A percentile compares a stretch with the other conserved stretches of the same genome.
Evolutionary conservation across 2,329 filamentous ascomycete genomes (phyloP).

Genomic region (Arthrobotrys iridis): DNA sequence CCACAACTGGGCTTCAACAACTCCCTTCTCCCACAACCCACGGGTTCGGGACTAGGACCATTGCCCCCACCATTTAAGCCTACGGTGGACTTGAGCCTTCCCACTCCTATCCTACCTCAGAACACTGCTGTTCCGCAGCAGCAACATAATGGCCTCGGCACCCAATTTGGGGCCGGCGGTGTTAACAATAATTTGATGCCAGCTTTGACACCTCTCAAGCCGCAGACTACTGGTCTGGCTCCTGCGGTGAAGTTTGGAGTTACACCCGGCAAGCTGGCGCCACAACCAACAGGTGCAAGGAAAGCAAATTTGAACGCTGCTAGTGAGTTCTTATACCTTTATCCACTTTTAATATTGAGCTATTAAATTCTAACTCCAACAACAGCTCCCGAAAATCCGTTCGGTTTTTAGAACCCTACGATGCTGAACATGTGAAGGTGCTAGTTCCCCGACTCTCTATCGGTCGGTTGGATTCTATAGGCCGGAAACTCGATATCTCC

Average conservation of each 20-base stretch:
- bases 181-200: conserved; percentile 69
- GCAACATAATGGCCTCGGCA: conserved; percentile 64
- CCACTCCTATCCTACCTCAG: conserved; percentile 64
- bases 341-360: conserved; percentile 21
- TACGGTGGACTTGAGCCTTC: conserved; percentile 65
- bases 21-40: conserved; percentile 62
- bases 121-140: conserved; percentile 61
- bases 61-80: conserved; percentile 69
- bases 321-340: conserved; percentile 74
- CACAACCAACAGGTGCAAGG: conserved; percentile 81
- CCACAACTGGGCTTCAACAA: conserved; percentile 67
- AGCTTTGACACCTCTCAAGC: conserved; percentile 69
- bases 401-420: conserved; percentile 69
- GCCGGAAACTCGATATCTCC: background rate
- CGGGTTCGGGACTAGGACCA: conserved; percentile 68
- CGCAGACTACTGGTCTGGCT: conserved; percentile 85
- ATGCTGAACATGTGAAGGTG: background rate
- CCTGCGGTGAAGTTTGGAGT: conserved; percentile 91
- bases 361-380: conserved; percentile 19
- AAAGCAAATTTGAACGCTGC: conserved; percentile 92
- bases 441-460: background rate
- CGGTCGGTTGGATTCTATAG: background rate
- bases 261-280: conserved; percentile 73
- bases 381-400: conserved; percentile 74
- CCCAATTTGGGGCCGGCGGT: conserved; percentile 65